These are phyloP conservation scores for Colletotrichum sp. DNA, from an alignment of 2,329 filamentous ascomycete species.

Conservation along the genomic window DNA sequence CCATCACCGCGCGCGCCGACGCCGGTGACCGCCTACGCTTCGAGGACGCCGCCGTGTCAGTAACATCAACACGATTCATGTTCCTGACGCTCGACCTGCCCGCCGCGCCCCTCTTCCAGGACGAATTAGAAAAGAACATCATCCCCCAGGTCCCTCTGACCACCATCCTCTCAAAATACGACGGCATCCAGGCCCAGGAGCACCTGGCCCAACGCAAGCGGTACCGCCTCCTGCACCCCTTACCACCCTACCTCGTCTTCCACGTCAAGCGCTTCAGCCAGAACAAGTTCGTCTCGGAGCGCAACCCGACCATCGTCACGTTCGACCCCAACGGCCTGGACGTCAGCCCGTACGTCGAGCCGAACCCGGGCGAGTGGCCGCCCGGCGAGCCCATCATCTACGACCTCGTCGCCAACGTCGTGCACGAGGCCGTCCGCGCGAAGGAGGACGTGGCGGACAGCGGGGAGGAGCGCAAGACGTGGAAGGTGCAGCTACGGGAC, in stretches of 20 bases:
- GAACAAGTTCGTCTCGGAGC: constrained; percentile 95
- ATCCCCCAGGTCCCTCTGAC: constrained; percentile 91
- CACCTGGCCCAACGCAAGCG: constrained; percentile 86
- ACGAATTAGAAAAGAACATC: constrained; percentile 92
- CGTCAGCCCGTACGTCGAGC: constrained; percentile 89
- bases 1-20: constrained; percentile 90
- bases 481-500: constrained; percentile 90
- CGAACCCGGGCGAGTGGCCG: constrained; percentile 73
- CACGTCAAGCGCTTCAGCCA: constrained; percentile 97
- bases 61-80: constrained; percentile 80
- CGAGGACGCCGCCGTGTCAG: constrained; percentile 84
- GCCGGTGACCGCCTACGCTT: constrained; percentile 88
- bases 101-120: constrained; percentile 91
- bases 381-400: constrained; percentile 88
- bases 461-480: constrained; percentile 85
- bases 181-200: constrained; percentile 86
- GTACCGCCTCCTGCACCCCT: constrained; percentile 86
- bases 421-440: constrained; percentile 79
- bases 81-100: constrained; percentile 94
- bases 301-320: constrained; percentile 97
- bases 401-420: constrained; percentile 95
- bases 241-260: constrained; percentile 90
- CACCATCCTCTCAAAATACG: constrained; percentile 88
- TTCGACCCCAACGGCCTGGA: constrained; percentile 87
- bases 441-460: constrained; percentile 85